Conservation (phyloP, 1,139 yeast genomes). For the Zygoascus sp. region DNA sequence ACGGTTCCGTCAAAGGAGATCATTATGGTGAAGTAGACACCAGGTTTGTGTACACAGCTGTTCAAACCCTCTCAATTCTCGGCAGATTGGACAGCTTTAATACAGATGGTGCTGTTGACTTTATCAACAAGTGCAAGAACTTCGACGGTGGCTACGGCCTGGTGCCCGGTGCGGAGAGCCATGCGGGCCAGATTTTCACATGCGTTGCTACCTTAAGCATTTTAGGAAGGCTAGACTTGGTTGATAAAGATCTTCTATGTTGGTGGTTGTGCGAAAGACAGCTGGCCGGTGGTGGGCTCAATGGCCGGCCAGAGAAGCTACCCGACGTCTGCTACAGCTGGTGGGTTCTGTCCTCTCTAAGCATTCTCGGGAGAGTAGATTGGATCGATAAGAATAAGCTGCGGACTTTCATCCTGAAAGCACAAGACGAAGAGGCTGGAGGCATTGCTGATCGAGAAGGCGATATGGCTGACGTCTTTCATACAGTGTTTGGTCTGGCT, state of each 20-base stretch:
- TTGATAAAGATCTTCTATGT: conserved; percentile 48
- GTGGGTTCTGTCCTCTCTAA: conserved; percentile 89
- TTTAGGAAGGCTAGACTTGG: conserved; percentile 51
- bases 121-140: conserved; percentile 67
- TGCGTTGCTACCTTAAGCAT: conserved; percentile 80
- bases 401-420: conserved; percentile 58
- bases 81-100: conserved; percentile 58
- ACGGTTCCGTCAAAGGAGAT: conserved; percentile 89
- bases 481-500: conserved; percentile 84
- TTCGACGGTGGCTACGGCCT: conserved; percentile 96
- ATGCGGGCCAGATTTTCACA: conserved; percentile 88
- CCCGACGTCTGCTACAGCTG: conserved; percentile 97
- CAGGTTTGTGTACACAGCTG: conserved; percentile 78
- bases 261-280: conserved; percentile 95
- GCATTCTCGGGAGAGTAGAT: conserved; percentile 58
- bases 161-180: conserved; percentile 93
- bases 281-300: conserved; percentile 83
- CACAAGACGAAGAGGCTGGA: conserved; percentile 77
- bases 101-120: conserved; percentile 61
- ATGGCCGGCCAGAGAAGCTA: conserved; percentile 93
- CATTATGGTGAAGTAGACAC: conserved; percentile 89
- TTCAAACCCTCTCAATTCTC: conserved; percentile 66
- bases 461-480: conserved; percentile 88
- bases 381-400: conserved; percentile 71
- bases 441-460: conserved; percentile 92